Base-by-base conservation (phyloP, 2,329 filamentous ascomycete genomes). In the Aspergillus aculeatus region DNA sequence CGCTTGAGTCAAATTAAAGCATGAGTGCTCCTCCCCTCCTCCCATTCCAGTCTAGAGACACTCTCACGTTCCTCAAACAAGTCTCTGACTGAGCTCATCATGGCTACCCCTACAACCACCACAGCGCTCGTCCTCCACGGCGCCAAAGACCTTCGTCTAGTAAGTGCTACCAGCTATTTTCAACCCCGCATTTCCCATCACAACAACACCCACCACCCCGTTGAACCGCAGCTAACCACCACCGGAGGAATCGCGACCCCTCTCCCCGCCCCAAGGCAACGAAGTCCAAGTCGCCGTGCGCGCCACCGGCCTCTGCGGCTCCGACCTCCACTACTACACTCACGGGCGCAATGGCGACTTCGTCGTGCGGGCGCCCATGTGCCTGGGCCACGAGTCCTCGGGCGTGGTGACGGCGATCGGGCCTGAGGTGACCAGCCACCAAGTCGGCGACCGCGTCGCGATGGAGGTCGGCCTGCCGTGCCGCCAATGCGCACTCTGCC, bases 391-490 rank as follows among this genome's bases (percentile, higher is more conserved):
- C 73, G 88, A 90, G 73, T 93, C 92, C 14, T 84, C 91, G 9
- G 93, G 92, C 60, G 89, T 90, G 29, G 83, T 98, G 47, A 86
- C 92, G 56, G 84, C 85, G 50, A 81, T 91, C 47, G 92, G 92
- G 21, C 73, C 83, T 1, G 80, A 79, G 12, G 89, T 92, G 5
- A 86, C 64, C 44, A 78, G 76, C 32, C 84, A 96, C 63, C 79
- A 84, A 66, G 72, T 83, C 11, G 93, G 93, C 59, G 93, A 97
- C 78, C 88, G 90, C 68, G 89, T 97, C 21, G 92, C 94, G n/a
- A 81, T 98, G 47, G 94, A 98, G 82, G 94, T 96, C 14, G 94
- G 94, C 54, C 84, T 91, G 55, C 91, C 92, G 0, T 98, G 94
- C 80, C 87, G 90, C 44, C 70, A 73, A 47, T 88, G 85, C 69